Conservation (phyloP, 805 yeast genomes). For the Zygotorulaspora florentina region DNA sequence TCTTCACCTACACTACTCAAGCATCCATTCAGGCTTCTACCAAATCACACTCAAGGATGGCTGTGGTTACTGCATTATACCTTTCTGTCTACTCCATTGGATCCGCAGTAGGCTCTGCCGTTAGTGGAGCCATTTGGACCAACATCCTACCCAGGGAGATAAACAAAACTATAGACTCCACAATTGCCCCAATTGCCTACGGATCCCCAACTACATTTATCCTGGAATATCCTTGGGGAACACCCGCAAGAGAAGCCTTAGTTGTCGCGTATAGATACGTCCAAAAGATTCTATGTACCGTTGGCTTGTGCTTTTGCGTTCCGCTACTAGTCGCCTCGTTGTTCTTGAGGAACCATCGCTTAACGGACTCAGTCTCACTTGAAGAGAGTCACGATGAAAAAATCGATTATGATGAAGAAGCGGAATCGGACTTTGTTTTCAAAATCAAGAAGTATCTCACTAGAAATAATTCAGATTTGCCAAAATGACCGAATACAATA, state of each 20-base stretch:
- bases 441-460: constrained; percentile 2
- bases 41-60: constrained; percentile 57
- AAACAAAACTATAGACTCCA: constrained; percentile 32
- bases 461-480: background rate
- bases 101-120: constrained; percentile 56
- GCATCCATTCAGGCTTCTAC: constrained; percentile 56
- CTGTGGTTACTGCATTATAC: constrained; percentile 54
- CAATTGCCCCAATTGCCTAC: constrained; percentile 42
- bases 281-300: constrained; percentile 51
- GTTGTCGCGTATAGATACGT: constrained; percentile 52
- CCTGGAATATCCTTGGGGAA: constrained; percentile 49
- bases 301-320: constrained; percentile 51
- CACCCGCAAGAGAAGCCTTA: constrained; percentile 51
- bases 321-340: constrained; percentile 47
- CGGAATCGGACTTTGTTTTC: constrained; percentile 1
- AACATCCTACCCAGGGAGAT: constrained; percentile 47
- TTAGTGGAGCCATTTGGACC: constrained; percentile 72
- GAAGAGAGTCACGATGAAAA: constrained; percentile 8
- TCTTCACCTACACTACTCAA: constrained; percentile 62
- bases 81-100: constrained; percentile 58
- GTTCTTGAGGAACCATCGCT: constrained; percentile 50
- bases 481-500: no score
- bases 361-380: constrained; percentile 27
- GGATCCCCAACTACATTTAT: constrained; percentile 49
- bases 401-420: constrained; percentile 1